Evolutionary conservation across 257 asterid genomes (phyloP).

Genomic region (Oldenlandia corymbosa): DNA sequence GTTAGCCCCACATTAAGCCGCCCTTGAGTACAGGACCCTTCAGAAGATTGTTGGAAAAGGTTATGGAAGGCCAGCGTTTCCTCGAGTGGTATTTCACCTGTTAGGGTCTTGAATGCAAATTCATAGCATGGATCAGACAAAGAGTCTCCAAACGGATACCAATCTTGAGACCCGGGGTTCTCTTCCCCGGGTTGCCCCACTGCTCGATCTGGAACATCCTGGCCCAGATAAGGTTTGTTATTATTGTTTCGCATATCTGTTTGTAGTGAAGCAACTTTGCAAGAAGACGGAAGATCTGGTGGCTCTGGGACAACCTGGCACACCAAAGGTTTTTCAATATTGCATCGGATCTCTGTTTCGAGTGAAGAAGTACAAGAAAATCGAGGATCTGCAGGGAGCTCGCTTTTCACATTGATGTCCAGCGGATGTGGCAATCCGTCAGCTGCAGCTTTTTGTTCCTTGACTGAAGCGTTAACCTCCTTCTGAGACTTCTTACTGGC

Average conservation of each 20-base stretch:
- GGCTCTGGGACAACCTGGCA: too few relatives aligned
- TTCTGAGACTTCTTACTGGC: conserved; percentile 15
- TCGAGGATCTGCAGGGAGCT: not conserved
- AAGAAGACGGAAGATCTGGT: conserved; percentile 11
- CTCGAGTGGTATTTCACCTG: conserved; percentile 37
- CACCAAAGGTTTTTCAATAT: not conserved
- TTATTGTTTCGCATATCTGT: conserved; percentile 3
- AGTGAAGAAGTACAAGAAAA: conserved; percentile 10
- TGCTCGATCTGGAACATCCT: conserved; percentile 6
- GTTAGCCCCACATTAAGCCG: conserved; percentile 16
- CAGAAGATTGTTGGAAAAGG: conserved; percentile 16
- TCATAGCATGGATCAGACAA: conserved; percentile 43
- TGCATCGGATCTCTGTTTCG: conserved; percentile 10
- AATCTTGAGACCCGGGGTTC: conserved; percentile 14
- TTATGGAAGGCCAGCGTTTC: conserved; percentile 18
- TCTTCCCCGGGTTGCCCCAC: conserved; percentile 14
- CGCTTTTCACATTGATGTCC: conserved; percentile 9
- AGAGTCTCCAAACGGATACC: conserved; percentile 27
- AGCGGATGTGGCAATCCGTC: conserved; percentile 14
- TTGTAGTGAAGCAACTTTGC: conserved; percentile 5
- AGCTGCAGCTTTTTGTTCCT: conserved; percentile 4
- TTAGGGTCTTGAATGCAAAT: conserved; percentile 44
- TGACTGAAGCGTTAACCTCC: not conserved
- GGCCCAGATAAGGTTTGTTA: conserved; percentile 9
- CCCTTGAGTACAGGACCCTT: conserved; percentile 12